Evolutionary conservation across 2,329 filamentous ascomycete species (phyloP), one percentile per base, ranked within the genome.

Genomic region (Exophiala spinifera): DNA sequence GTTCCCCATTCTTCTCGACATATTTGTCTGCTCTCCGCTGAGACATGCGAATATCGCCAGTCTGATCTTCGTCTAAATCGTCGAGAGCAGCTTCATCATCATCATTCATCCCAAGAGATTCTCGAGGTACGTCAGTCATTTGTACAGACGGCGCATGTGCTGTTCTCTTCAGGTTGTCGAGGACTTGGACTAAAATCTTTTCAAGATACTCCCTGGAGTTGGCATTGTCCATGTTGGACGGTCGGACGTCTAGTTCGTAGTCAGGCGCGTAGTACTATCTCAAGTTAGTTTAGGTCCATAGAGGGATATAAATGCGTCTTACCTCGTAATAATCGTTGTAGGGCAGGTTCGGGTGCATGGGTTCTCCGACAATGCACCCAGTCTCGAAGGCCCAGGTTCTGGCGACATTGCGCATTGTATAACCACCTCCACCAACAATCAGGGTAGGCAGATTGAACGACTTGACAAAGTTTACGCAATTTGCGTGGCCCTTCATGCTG

Each of bases 251-350:
- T 39, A 87, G 76, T 68, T 87, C 83, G 66, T 85, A 87, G 65
- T 87, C 84, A 2, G 84, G 84, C 4, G 80, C 83, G 65, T 86
- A 87, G 66, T 87, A 87, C 77, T 82, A 58, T 21, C 36, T 19
- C 37, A 62, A 69, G 65, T 61, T 47, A 60, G 60, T 33, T 19
- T 25, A 23, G 45, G 50, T 44, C 3, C 34, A 47, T 10, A 31
- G 11, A 31, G 28, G 4, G 6, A 8, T 2, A 3, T 31, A 10
- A 6, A 6, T 31, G 28, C 28, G 11, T 31, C 71, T 64, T 67
- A 80, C 79, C 69, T 87, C 84, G 67, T 97, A 97, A 72, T 97
- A 97, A 75, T 97, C 92, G 61, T 96, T 97, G 72, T 91, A 97
- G 0, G 92, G 92, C 37, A 97, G 79, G n/a, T 88, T 85, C 4